These are phyloP conservation scores for Intubia oerlemansii DNA, from an alignment of 2,329 filamentous ascomycete species.

Conservation along the genomic window DNA sequence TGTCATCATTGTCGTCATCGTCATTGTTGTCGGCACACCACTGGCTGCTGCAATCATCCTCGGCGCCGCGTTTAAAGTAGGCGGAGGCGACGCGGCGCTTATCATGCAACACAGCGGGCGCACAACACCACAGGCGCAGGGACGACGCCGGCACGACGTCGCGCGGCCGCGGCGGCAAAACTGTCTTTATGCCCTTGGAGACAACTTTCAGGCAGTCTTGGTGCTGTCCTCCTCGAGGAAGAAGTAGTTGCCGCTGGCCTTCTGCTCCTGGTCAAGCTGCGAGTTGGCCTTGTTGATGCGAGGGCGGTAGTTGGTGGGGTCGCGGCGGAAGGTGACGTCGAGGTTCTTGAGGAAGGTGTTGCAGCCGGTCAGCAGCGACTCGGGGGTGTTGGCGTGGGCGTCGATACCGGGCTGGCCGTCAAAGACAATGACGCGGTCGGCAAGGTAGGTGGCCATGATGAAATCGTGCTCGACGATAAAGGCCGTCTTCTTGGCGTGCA, in stretches of 20 bases:
- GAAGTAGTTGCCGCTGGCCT: slow-evolving; percentile 83
- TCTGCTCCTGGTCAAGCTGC: slow-evolving; percentile 96
- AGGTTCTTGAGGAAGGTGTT: slow-evolving; percentile 93
- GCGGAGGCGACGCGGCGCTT: too few relatives aligned
- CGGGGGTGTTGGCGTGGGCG: slow-evolving; percentile 70
- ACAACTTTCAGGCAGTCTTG: slow-evolving; percentile 42
- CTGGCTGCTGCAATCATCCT: slow-evolving; percentile 11
- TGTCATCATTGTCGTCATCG: slow-evolving; percentile 23
- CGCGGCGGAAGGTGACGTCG: slow-evolving; percentile 95
- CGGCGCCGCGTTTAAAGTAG: slow-evolving; percentile 11
- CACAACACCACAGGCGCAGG: background rate
- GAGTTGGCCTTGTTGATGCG: slow-evolving; percentile 96
- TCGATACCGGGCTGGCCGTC: slow-evolving; percentile 82
- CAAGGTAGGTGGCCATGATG: slow-evolving; percentile 49
- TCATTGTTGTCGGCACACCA: background rate
- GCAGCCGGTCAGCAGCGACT: slow-evolving; percentile 86
- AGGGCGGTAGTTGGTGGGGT: slow-evolving; percentile 86
- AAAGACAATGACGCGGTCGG: slow-evolving; percentile 96
- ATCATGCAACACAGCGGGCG: slow-evolving; percentile 2
- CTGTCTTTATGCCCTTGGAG: slow-evolving; percentile 16
- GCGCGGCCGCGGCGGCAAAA: background rate
- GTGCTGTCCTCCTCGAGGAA: slow-evolving; percentile 64
- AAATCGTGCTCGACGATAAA: slow-evolving; percentile 99
- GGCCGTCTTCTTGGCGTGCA: slow-evolving; percentile 99
- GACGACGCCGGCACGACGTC: too few relatives aligned